Base-by-base conservation (phyloP, 1,284 basidiomycete genomes). In the Entoloma clypeatum region DNA sequence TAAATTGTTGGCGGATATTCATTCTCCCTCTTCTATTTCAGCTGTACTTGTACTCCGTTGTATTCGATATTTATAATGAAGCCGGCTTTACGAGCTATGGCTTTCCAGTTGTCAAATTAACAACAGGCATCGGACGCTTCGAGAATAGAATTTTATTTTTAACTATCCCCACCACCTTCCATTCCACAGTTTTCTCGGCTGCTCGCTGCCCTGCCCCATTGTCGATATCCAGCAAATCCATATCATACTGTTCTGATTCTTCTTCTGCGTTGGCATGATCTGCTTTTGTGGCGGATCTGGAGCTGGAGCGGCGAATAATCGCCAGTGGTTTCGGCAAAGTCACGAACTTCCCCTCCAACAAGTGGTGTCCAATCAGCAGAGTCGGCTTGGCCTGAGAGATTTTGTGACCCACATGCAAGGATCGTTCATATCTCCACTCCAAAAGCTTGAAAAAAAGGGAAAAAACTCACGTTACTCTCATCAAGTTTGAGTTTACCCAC, bases 261-360 rank as follows among this genome's bases (percentile, higher is more conserved):
- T 46, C 43, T 34, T 37, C 36, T 33, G 31, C 32, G 8, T 19
- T 22, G 23, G 41, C 39, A 19, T 14, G 33, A 22, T 24, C 27
- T 19, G 11, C 29, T 29, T 16, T 27, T 43, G 38, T 39, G 8
- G 48, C 45, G 5, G 35, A 41, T 19, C 33, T 21, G 32, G 45
- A 13, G 36, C 31, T 43, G 39, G 53, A 44, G 31, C 74, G 69
- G 47, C 71, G 67, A 10, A 89, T 64, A 34, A 92, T 75, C 1
- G 83, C 91, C 31, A 89, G 72, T 0, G 90, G 89, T 56, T 87
- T 91, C 1, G 81, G 62, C 7, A 96, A 71, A 29, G 69, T 74
- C 25, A 81, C 74, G 42, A 95, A 72, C 57, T 88, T 91, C 34
- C 92, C 92, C 58, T 96, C 92, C 1, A 96, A 77, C 11, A 92